Evolutionary conservation across 805 yeast species (phyloP).

Genomic region (Maudiozyma serrabonitensis): DNA sequence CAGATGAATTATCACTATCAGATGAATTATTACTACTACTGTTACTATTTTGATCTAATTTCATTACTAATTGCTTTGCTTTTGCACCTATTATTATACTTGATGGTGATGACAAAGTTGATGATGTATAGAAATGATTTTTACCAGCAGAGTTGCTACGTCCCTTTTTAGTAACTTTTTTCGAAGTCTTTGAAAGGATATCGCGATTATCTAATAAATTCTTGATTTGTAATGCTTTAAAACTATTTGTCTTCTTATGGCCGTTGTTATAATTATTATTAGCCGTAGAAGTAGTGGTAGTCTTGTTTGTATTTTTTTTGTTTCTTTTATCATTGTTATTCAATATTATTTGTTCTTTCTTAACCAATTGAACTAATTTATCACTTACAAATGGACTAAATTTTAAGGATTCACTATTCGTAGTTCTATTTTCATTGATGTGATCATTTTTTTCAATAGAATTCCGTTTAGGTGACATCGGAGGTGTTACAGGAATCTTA

Average conservation of each 20-base stretch:
- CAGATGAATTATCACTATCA: neutral
- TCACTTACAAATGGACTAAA: constrained; percentile 13
- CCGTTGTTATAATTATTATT: neutral
- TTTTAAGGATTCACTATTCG: neutral
- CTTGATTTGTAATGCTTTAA: constrained; percentile 29
- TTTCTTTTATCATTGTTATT: neutral
- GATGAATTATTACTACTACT: neutral
- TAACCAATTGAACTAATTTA: constrained; percentile 24
- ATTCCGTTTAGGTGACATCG: constrained; percentile 16
- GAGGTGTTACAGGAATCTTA: constrained; percentile 26
- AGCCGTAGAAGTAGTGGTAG: neutral
- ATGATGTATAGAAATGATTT: constrained; percentile 1
- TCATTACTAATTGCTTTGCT: constrained; percentile 10
- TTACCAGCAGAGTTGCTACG: neutral
- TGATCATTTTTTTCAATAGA: neutral
- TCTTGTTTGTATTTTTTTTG: neutral
- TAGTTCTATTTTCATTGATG: neutral
- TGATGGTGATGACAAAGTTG: constrained; percentile 10
- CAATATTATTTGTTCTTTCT: constrained; percentile 6
- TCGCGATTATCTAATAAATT: constrained; percentile 25
- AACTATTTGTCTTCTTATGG: constrained; percentile 30
- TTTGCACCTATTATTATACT: neutral
- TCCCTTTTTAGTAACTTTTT: constrained; percentile 3
- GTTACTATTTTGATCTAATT: constrained; percentile 7
- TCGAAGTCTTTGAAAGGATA: constrained; percentile 19